Evolutionary conservation across 495 filamentous ascomycete species (phyloP).

Genomic region (Peziza echinospora): DNA sequence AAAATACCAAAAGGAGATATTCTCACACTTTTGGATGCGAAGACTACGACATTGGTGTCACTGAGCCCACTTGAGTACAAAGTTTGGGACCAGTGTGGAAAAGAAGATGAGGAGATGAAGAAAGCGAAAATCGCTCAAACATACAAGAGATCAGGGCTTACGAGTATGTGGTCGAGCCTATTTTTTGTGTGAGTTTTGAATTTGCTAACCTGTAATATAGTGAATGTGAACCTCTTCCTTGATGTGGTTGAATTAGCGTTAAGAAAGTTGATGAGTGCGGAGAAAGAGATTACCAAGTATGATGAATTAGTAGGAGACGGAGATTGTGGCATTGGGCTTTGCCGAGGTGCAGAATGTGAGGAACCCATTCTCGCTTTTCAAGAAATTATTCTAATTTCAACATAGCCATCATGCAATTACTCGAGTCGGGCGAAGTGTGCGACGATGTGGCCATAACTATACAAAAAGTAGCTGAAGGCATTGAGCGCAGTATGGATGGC

Average conservation of each 20-base stretch:
- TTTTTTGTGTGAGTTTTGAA: no score
- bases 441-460: conserved; percentile 54
- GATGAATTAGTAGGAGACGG: conserved; percentile 91
- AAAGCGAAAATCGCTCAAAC: conserved; percentile 26
- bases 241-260: conserved; percentile 44
- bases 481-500: conserved; percentile 88
- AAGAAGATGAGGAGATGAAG: not conserved
- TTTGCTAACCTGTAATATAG: conserved; percentile 29
- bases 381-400: no score
- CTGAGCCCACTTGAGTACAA: not conserved
- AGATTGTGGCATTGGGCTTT: conserved; percentile 80
- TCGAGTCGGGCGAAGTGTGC: conserved; percentile 33
- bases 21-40: not conserved
- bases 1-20: conserved; percentile 4
- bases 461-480: conserved; percentile 50
- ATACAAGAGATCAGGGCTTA: conserved; percentile 24
- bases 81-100: not conserved
- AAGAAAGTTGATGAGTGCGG: conserved; percentile 46
- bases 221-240: conserved; percentile 37
- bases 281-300: conserved; percentile 67
- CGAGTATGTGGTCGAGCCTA: no score
- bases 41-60: not conserved
- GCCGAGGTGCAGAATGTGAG: conserved; percentile 71
- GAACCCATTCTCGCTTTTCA: no score
- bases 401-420: conserved; percentile 43